Percentiles rank a stretch among this genome's conserved stretches.
Conservation (phyloP, 1,139 yeast genomes). For the Hansenula lynferdii region DNA sequence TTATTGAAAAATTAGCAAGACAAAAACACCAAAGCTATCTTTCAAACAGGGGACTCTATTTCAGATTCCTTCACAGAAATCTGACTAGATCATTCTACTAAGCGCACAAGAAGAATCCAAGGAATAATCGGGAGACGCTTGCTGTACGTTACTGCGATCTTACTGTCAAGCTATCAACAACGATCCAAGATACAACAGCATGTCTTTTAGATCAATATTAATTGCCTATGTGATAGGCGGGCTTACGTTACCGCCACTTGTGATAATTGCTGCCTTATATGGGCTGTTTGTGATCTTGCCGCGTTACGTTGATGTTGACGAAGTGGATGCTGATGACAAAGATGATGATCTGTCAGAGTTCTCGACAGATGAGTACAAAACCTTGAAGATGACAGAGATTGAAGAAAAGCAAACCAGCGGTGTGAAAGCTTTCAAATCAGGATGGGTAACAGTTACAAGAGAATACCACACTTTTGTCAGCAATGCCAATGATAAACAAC, state of each 20-base stretch:
- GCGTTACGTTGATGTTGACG: constrained; percentile 18
- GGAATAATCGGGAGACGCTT: no score
- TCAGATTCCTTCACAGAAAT: no score
- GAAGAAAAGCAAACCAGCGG: constrained; percentile 59
- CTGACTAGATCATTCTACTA: no score
- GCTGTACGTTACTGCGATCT: not conserved
- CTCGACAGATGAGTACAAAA: constrained; percentile 27
- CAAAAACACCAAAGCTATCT: not conserved
- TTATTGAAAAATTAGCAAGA: no score
- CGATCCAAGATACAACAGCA: constrained; percentile 7
- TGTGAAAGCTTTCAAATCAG: constrained; percentile 59
- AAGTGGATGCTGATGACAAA: constrained; percentile 21
- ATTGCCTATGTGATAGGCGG: constrained; percentile 66
- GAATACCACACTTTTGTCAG: constrained; percentile 57
- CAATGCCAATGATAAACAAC: constrained; percentile 18
- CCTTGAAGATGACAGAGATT: constrained; percentile 54
- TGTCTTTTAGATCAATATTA: constrained; percentile 14
- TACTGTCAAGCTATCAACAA: not conserved
- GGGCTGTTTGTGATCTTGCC: constrained; percentile 16
- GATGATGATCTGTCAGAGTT: constrained; percentile 19
- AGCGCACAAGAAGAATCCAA: no score
- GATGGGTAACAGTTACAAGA: constrained; percentile 82
- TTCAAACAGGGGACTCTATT: no score
- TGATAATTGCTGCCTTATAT: constrained; percentile 28
- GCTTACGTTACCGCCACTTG: constrained; percentile 64